phyloP scores from a whole-genome alignment of 192 early-diverging fungal genomes.

The Coemansia sp. region DNA sequence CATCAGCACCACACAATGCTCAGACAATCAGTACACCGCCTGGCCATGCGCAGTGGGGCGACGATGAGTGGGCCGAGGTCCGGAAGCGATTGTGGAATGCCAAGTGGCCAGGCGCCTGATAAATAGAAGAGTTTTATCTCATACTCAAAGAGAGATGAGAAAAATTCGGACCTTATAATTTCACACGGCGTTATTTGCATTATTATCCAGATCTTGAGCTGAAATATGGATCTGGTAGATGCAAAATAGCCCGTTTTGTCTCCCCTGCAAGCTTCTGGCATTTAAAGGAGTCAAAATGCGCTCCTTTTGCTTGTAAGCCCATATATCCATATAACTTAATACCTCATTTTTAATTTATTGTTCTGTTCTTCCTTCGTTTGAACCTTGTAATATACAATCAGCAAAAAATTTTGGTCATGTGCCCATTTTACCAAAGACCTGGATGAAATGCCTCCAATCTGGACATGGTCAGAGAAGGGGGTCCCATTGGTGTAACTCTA shows the following conservation, averaged over 20 bases:
- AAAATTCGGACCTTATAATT: neutral
- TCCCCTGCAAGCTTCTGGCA: too few relatives aligned
- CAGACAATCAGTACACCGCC: neutral
- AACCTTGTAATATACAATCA: slow-evolving; percentile 9
- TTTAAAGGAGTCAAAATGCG: too few relatives aligned
- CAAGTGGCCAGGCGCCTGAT: slow-evolving; percentile 11
- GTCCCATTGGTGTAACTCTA: too few relatives aligned
- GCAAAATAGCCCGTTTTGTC: too few relatives aligned
- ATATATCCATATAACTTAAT: neutral
- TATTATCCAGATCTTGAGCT: too few relatives aligned
- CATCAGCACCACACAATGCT: neutral
- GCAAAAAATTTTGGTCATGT: too few relatives aligned
- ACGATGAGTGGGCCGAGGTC: slow-evolving; percentile 48
- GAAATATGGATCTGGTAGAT: too few relatives aligned
- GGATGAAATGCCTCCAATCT: too few relatives aligned
- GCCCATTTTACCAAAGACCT: neutral
- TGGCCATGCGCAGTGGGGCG: slow-evolving; percentile 18
- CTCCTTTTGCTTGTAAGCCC: too few relatives aligned
- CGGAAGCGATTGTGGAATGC: slow-evolving; percentile 52
- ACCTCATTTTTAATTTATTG: neutral
- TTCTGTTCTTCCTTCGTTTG: slow-evolving; percentile 1
- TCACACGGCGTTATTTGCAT: too few relatives aligned
- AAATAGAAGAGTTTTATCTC: neutral
- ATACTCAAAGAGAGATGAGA: neutral
- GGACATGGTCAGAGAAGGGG: too few relatives aligned